Base-by-base conservation (phyloP, 2,329 filamentous ascomycete genomes). In the Penicillium thymicola region DNA sequence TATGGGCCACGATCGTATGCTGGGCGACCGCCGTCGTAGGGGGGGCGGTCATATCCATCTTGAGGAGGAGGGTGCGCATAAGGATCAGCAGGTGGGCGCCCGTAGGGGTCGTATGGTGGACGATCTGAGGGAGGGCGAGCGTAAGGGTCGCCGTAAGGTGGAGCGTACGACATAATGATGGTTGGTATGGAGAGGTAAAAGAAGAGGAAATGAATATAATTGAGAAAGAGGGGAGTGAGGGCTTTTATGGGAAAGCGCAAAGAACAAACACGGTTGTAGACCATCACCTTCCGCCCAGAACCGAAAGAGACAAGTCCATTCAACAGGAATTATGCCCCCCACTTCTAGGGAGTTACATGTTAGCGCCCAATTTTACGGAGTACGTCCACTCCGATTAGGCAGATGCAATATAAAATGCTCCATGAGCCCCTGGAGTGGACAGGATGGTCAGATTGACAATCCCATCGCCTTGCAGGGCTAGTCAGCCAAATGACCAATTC, bases 1-100 rank as follows among this genome's bases (percentile, higher is more conserved):
- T n/a, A n/a, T n/a, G n/a, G n/a, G n/a, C n/a, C n/a, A n/a, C 54
- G 55, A 40, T 60, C 58, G 61, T 70, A 72, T 36, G 71, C 71
- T 16, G 71, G 70, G 55, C 75, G 72, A 32, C 70, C 67, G 38
- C 59, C 57, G 41, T 55, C 52, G 23, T 59, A 63, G 27, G 62
- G 59, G 5, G 61, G 57, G 8, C 59, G 61, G 47, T 23, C 54
- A 47, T 47, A 57, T 16, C 52, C 57, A 32, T 58, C 57, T 32
- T 42, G 21, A 8, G 53, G 41, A 8, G 53, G 41, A 32, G 53
- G 53, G 16, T 21, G 47, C 18, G 55, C 58, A 50, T 63, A 65
- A 13, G 60, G 62, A 13, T 51, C 54, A 25, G 48, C 28, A 28
- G 61, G 59, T n/a, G 54, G 54, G 30, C 47, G 53, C 25, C 40